Evolutionary conservation across 768 basidiomycete species (phyloP).

Genomic region (Auricularia heimuer): DNA sequence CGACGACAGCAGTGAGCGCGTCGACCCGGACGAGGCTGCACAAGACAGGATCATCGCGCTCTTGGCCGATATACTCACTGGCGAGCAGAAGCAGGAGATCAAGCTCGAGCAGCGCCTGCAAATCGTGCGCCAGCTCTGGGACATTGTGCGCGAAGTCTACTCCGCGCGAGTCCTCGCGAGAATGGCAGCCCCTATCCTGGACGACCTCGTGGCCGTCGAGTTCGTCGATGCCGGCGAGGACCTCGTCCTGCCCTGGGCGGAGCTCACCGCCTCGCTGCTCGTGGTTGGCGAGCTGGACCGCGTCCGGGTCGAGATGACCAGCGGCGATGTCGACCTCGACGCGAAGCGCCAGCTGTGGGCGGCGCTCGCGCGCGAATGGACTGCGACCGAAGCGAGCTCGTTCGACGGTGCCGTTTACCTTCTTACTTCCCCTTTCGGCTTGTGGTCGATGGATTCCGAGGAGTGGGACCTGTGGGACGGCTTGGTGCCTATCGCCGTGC

Average conservation of each 20-base stretch:
- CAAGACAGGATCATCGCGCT: constrained; percentile 17
- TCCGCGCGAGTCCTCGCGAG: neutral
- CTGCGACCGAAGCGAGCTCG: neutral
- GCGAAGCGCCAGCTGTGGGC: neutral
- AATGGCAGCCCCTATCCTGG: neutral
- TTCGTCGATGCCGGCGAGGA: neutral
- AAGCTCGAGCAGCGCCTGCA: constrained; percentile 23
- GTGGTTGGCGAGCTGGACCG: neutral
- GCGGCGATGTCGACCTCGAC: neutral
- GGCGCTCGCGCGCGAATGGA: neutral
- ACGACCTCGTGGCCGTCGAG: neutral
- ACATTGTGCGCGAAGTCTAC: constrained; percentile 31
- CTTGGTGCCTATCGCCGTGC: neutral
- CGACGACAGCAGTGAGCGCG: constrained; percentile 30
- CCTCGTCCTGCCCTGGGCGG: neutral
- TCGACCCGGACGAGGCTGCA: constrained; percentile 10
- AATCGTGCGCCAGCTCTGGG: constrained; percentile 52
- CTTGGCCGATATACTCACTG: neutral
- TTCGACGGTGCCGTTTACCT: neutral
- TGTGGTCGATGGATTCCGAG: neutral
- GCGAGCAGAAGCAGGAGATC: neutral
- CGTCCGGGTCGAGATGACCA: neutral
- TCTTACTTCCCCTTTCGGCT: neutral
- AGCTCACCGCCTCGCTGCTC: neutral
- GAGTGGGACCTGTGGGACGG: neutral